Percentiles rank a stretch among this genome's conserved stretches.
phyloP scores from a whole-genome alignment of 139 green algal genomes.

The Eudorina sp. region DNA sequence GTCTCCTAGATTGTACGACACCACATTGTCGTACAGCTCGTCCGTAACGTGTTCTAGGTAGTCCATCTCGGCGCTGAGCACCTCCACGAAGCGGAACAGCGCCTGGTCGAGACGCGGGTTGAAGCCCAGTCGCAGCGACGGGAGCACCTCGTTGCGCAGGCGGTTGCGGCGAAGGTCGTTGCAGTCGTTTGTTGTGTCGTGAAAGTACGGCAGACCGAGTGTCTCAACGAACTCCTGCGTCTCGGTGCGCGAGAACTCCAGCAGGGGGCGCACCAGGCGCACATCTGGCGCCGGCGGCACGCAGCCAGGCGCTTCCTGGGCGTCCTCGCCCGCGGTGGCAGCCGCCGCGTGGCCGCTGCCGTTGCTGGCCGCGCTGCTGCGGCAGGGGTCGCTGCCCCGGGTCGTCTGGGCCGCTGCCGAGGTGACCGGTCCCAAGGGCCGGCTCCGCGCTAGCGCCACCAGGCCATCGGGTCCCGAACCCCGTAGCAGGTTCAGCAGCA shows the following conservation, averaged over 20 bases:
- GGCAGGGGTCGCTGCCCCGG: not conserved
- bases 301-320: no score
- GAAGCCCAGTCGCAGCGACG: slow-evolving; percentile 48
- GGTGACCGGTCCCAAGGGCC: not conserved
- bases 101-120: slow-evolving; percentile 52
- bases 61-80: slow-evolving; percentile 29
- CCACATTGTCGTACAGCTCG: not conserved
- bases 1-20: not conserved
- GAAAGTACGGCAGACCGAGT: slow-evolving; percentile 44
- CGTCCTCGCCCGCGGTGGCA: not conserved
- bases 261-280: slow-evolving; percentile 58
- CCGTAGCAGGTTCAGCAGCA: slow-evolving; percentile 65
- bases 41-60: not conserved
- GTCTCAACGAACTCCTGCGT: slow-evolving; percentile 38
- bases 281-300: not conserved
- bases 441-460: slow-evolving; percentile 4
- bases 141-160: slow-evolving; percentile 55
- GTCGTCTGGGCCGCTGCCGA: not conserved
- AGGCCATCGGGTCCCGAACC: slow-evolving; percentile 52
- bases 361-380: not conserved
- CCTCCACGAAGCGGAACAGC: slow-evolving; percentile 51
- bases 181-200: slow-evolving; percentile 66
- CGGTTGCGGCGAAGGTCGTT: slow-evolving; percentile 56
- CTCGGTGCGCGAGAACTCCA: slow-evolving; percentile 52
- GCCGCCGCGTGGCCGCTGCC: not conserved